phyloP scores from a whole-genome alignment of 345 rosid species.

The Pseudoturritis turrita region DNA sequence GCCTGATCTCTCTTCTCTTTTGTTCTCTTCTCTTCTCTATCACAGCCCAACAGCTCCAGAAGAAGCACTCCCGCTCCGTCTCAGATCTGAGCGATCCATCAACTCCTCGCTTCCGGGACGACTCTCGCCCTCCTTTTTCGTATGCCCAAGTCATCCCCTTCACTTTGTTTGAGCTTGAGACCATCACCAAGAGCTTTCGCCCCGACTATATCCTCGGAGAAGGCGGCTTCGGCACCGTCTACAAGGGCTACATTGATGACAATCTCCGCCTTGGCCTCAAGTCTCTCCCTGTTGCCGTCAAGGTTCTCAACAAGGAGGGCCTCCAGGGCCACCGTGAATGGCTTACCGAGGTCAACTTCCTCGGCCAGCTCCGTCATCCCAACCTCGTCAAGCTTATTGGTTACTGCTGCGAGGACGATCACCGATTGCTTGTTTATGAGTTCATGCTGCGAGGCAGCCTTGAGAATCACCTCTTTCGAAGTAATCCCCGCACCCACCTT shows the following conservation, averaged over 20 bases:
- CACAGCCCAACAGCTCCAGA: constrained; percentile 77
- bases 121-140: constrained; percentile 50
- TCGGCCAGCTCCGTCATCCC: constrained; percentile 96
- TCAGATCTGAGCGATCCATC: constrained; percentile 95
- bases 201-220: constrained; percentile 93
- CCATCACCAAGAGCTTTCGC: constrained; percentile 96
- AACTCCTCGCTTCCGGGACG: constrained; percentile 60
- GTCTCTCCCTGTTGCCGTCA: constrained; percentile 94
- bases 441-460: constrained; percentile 97
- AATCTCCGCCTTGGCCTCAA: constrained; percentile 92
- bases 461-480: constrained; percentile 93
- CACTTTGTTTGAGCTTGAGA: constrained; percentile 84
- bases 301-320: constrained; percentile 95
- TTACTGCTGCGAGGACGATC: constrained; percentile 92
- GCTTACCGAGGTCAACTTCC: constrained; percentile 69
- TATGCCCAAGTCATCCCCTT: constrained; percentile 82
- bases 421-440: constrained; percentile 85
- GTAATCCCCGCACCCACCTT: constrained; percentile 39
- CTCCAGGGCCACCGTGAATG: constrained; percentile 98
- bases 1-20: constrained; percentile 16
- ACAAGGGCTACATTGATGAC: constrained; percentile 95
- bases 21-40: too few species aligned
- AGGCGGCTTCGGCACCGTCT: constrained; percentile 96
- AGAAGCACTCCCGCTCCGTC: constrained; percentile 61
- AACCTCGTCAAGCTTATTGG: constrained; percentile 93